Evolutionary conservation across 345 rosid genomes (phyloP), one percentile per base, ranked within the genome.

Genomic region (Lepidium africanum): DNA sequence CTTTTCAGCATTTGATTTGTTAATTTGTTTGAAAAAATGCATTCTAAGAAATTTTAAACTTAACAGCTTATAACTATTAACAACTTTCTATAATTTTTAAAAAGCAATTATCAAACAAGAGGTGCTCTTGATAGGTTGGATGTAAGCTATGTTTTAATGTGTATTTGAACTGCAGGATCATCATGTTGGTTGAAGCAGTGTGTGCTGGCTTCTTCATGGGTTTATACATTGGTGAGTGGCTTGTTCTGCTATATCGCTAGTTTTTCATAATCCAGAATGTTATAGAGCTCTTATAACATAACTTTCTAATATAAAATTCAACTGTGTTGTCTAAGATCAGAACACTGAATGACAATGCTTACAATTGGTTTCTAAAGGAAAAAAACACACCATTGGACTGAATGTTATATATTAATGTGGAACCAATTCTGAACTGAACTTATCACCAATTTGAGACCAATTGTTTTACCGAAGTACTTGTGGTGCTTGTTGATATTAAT

Each of bases 151-250:
- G 10, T 46, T 33, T n/a, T 12, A 9, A 43, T 66, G 17, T 33
- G n/a, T 7, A 59, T 43, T 7, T 51, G 68, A 73, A 12, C 52
- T 83, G 82, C 90, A 92, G 98, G 85, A 88, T 90, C 62, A 85
- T 88, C 65, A 86, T 92, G 97, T 57, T 85, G 72, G 72, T 78
- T 63, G 96, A 92, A 82, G 93, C 89, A 68, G 69, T 90, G 71
- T 84, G 91, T 69, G 89, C 96, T 56, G 88, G 80, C 63, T 86
- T 89, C 69, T 84, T 88, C 73, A 79, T 83, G 86, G 81, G 90
- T 65, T 61, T 87, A 59, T 92, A 92, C 78, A 83, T 92, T 10
- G 96, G 98, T 90, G 80, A 90, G 90, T 71, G 63, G 36, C 65
- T 55, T 3, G 2, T 32, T 54, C 23, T 32, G 16, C 14, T 55